Evolutionary conservation across 805 yeast genomes (phyloP), one percentile per base, ranked within the genome.

Genomic region (Saccharomycopsis sp.): DNA sequence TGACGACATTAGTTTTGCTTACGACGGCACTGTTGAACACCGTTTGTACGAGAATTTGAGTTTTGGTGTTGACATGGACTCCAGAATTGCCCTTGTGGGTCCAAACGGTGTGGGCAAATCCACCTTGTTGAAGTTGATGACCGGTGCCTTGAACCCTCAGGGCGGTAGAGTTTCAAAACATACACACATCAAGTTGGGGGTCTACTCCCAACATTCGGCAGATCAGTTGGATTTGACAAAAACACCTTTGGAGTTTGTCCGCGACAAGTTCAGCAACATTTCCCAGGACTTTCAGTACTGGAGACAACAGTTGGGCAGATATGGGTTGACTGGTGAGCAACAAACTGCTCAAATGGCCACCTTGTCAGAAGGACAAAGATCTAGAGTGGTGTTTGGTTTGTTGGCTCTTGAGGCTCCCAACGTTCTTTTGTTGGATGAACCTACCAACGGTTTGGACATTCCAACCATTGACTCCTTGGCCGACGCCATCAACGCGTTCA

Each of bases 81-180:
- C 96, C 30, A 82, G 98, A 70, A 79, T 89, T 59, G 97, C 98
- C 32, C 73, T 89, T 38, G 97, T 89, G 48, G 98, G 98, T 32
- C 97, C 97, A 60, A 89, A 89, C 64, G 98, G 98, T 84, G 89
- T 89, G 54, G 98, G 98, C 69, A 89, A 89, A 67, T 88, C 96
- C 39, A 89, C 98, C 15, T 68, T 89, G 59, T 77, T 92, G 62
- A 92, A 92, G 64, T 73, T 92, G 58, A 89, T 92, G 95, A 94
- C 96, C 54, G 98, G 98, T 65, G 80, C 76, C 54, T 73, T 89
- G 58, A 75, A 71, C 53, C 85, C 96, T 41, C 95, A 89, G 64
- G 66, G 74, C 51, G 98, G 98, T 59, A 80, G 96, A 69, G 95
- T 92, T 48, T 86, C 95, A 45, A 83, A 94, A 64, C 98, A 92